These are phyloP conservation scores for Pseudopyrenochaeta lycopersici DNA, from an alignment of 2,329 filamentous ascomycete genomes.

Conservation along the genomic window DNA sequence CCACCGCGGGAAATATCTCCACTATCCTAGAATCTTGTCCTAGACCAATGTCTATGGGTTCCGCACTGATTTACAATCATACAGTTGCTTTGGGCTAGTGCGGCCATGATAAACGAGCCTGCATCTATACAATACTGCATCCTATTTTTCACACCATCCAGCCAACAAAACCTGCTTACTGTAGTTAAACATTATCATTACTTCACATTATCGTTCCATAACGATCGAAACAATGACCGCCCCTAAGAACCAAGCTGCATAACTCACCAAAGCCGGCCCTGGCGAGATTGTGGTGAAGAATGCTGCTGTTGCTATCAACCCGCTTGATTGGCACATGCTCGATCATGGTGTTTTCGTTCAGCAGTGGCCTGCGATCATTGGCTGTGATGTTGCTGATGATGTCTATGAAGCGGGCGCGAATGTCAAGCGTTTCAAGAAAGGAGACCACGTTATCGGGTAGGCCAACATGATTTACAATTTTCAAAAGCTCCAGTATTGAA, in stretches of 20 bases:
- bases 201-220: no score
- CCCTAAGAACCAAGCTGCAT: constrained; percentile 32
- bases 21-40: no score
- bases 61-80: no score
- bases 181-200: no score
- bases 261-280: constrained; percentile 25
- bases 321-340: constrained; percentile 33
- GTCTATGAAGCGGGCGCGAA: constrained; percentile 53
- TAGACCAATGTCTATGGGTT: no score
- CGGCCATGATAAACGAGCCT: no score
- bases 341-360: constrained; percentile 42
- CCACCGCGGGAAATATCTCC: no score
- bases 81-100: no score
- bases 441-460: constrained; percentile 54
- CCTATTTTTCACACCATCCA: no score
- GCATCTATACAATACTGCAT: no score
- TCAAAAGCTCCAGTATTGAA: neutral
- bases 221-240: neutral
- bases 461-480: neutral
- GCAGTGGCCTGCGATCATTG: constrained; percentile 41
- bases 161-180: no score
- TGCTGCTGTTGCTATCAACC: constrained; percentile 38
- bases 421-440: constrained; percentile 52
- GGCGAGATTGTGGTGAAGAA: constrained; percentile 40
- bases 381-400: constrained; percentile 54